These are phyloP conservation scores for Yamadazyma sp. DNA, from an alignment of 805 yeast species.

Conservation along the genomic window DNA sequence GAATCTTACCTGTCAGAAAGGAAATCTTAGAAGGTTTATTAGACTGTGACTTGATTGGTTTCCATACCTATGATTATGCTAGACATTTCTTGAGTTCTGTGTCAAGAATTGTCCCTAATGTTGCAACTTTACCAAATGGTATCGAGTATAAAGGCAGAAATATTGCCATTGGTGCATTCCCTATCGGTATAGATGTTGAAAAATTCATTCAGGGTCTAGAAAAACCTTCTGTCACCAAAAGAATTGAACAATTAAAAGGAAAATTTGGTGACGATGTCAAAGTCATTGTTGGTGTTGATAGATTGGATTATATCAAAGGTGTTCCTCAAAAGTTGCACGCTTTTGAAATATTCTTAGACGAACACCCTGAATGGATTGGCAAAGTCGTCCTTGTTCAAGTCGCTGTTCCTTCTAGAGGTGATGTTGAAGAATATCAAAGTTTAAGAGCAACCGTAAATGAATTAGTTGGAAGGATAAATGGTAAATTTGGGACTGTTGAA, in stretches of 20 bases:
- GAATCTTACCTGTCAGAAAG: conserved; percentile 91
- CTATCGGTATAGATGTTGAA: conserved; percentile 97
- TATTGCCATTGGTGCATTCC: conserved; percentile 92
- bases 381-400: conserved; percentile 94
- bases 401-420: conserved; percentile 97
- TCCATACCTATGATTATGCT: conserved; percentile 98
- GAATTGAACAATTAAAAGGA: conserved; percentile 59
- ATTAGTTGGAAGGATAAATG: conserved; percentile 93
- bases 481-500: conserved; percentile 93
- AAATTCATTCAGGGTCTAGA: conserved; percentile 79
- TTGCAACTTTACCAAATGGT: conserved; percentile 88
- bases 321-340: conserved; percentile 98
- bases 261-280: conserved; percentile 76
- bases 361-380: conserved; percentile 98
- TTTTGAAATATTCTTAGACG: conserved; percentile 84
- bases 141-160: conserved; percentile 72
- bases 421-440: conserved; percentile 95
- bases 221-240: conserved; percentile 55
- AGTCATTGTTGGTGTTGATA: conserved; percentile 93
- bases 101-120: conserved; percentile 67
- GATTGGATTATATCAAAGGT: conserved; percentile 95
- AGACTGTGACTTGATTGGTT: conserved; percentile 92
- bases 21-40: conserved; percentile 90
- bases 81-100: conserved; percentile 92
- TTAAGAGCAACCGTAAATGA: conserved; percentile 93